phyloP scores from a whole-genome alignment of 164 flowering plant genomes.

The Sedum album region DNA sequence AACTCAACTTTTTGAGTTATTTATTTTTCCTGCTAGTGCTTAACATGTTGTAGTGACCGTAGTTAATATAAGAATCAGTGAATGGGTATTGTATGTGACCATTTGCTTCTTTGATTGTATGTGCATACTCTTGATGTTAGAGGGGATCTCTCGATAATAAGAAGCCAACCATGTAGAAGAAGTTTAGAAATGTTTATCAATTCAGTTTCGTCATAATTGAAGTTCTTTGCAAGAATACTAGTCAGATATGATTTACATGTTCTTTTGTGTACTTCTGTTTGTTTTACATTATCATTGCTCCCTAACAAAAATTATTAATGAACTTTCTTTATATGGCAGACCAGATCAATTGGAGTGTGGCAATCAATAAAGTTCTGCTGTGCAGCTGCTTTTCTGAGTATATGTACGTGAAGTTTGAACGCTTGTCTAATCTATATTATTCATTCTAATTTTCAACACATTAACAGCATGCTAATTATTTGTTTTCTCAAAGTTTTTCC shows the following conservation, averaged over 20 bases:
- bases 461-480: not conserved
- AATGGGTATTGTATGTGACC: not conserved
- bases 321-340: conserved; percentile 36
- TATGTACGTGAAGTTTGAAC: conserved; percentile 63
- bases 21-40: not conserved
- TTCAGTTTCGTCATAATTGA: not conserved
- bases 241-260: not conserved
- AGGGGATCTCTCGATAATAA: not conserved
- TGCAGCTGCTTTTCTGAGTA: conserved; percentile 36
- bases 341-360: conserved; percentile 59
- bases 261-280: not conserved
- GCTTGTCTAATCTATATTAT: not conserved
- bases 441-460: not conserved
- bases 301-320: not conserved
- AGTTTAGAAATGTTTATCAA: not conserved
- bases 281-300: not conserved
- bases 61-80: not conserved
- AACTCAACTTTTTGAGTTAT: not conserved
- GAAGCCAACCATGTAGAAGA: not conserved
- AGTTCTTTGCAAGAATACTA: not conserved
- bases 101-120: not conserved
- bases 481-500: not conserved
- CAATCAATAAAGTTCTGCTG: conserved; percentile 51
- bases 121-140: not conserved
- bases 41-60: not conserved